phyloP scores from a whole-genome alignment of 208 protist species.

The Acanthamoeba lenticulata region DNA sequence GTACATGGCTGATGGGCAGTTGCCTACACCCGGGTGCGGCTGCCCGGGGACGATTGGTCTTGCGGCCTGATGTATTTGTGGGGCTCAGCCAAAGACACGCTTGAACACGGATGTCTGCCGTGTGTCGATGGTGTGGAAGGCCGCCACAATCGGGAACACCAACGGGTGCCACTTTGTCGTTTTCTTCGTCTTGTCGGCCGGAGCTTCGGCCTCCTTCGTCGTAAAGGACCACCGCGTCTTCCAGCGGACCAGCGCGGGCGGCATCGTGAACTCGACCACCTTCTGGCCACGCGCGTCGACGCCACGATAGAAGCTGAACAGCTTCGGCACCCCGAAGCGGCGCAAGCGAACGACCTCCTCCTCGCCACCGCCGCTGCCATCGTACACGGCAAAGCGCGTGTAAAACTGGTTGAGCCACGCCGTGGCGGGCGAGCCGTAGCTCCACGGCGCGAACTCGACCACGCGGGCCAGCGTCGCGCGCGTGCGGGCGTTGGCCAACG shows the following conservation, averaged over 20 bases:
- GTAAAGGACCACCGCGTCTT: background rate
- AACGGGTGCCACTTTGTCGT: background rate
- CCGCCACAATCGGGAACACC: background rate
- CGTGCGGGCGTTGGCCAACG: background rate
- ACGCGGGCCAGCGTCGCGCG: background rate
- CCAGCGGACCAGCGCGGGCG: background rate
- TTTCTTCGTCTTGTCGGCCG: background rate
- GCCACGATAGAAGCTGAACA: background rate
- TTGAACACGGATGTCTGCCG: background rate
- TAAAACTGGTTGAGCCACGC: background rate
- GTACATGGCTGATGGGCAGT: too few relatives aligned
- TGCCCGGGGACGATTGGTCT: too few relatives aligned
- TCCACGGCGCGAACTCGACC: background rate
- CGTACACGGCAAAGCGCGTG: background rate
- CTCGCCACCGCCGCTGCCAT: background rate
- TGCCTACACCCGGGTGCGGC: too few relatives aligned
- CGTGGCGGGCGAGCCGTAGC: background rate
- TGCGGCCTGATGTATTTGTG: too few relatives aligned
- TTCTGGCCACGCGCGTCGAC: background rate
- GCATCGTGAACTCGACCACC: background rate
- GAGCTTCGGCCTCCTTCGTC: background rate
- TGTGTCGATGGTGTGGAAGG: constrained; percentile 22
- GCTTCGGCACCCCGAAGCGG: background rate
- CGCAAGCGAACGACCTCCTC: background rate
- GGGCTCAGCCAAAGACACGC: background rate